Conservation (phyloP, 1,139 yeast genomes). For the Taphrina deformans region DNA sequence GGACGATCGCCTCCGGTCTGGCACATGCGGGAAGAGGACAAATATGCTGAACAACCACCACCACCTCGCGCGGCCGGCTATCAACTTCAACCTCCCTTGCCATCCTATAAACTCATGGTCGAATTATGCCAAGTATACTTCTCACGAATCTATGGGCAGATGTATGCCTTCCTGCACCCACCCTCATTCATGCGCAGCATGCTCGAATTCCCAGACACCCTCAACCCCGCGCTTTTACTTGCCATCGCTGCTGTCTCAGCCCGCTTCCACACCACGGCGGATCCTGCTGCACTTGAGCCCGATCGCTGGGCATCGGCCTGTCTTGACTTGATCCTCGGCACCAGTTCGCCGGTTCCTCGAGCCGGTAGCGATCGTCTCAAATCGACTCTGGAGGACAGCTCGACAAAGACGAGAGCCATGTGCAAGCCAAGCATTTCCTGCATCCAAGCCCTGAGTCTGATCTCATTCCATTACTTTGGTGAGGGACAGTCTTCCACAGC, state of each 20-base stretch:
- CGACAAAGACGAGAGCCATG: conserved; percentile 36
- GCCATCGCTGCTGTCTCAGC: conserved; percentile 48
- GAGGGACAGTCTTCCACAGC: conserved; percentile 45
- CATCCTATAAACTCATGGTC: neutral
- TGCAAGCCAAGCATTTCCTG: conserved; percentile 46
- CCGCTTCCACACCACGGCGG: conserved; percentile 44
- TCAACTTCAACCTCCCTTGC: neutral
- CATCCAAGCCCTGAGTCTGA: conserved; percentile 46
- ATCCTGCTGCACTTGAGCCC: conserved; percentile 42
- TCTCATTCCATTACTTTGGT: conserved; percentile 47
- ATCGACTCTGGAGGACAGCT: neutral
- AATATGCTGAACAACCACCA: neutral
- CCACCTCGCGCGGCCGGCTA: neutral
- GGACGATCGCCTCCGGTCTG: neutral
- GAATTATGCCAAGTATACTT: conserved; percentile 43
- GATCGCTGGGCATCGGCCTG: conserved; percentile 13
- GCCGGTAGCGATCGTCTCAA: neutral
- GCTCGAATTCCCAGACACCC: conserved; percentile 41
- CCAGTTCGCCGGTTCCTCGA: neutral
- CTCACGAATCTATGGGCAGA: conserved; percentile 46
- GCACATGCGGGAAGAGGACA: neutral
- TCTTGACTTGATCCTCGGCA: conserved; percentile 2
- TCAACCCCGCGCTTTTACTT: conserved; percentile 44
- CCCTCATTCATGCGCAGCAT: conserved; percentile 45
- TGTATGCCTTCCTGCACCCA: conserved; percentile 47